Base-by-base conservation (phyloP, 257 asterid genomes). In the Penstemon davidsonii region DNA sequence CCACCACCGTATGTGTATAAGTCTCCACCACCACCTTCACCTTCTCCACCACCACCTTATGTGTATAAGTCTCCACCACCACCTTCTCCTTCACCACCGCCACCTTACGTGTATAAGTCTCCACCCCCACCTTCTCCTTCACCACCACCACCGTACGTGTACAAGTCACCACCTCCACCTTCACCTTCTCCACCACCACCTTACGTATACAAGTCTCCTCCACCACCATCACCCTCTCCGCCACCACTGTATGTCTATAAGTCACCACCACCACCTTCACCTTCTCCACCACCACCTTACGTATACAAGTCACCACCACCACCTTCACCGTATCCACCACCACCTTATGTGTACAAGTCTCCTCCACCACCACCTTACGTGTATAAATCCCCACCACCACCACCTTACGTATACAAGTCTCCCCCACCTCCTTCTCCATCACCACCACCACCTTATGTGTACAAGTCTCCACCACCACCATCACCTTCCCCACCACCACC, bases 321-420 rank as follows among this genome's bases (percentile, higher is more conserved):
- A 11, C 85, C 88, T 0, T 15, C 63, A 0, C 61, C 71, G 0
- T 78, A 84, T 0, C 86, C 89, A 0, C 83, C 88, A 0, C 93
- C 85, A 10, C 83, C 84, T 0, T 85, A 85, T 19, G 3, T 40
- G 0, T 82, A 85, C 5, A 62, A 58, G 0, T 82, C 90, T 0
- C 88, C 88, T 0, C 86, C 90, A 19, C 83, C 82, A 0, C 84
- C 88, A 19, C 88, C 88, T 0, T 81, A 80, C 0, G 25, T 44
- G 0, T 80, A 84, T 3, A 76, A 44, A 0, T 84, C 87, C 0
- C 87, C 87, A 0, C 85, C 89, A 0, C 89, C 89, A 2, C 88
- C 91, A 8, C 85, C 84, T 0, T 79, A 84, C 38, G 19, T 33
- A 1, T 81, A 84, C 10, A 50, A 36, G 0, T 82, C 86, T 0